Base-by-base conservation (phyloP, 768 basidiomycete genomes). In the Macrolepiota albuminosa region DNA sequence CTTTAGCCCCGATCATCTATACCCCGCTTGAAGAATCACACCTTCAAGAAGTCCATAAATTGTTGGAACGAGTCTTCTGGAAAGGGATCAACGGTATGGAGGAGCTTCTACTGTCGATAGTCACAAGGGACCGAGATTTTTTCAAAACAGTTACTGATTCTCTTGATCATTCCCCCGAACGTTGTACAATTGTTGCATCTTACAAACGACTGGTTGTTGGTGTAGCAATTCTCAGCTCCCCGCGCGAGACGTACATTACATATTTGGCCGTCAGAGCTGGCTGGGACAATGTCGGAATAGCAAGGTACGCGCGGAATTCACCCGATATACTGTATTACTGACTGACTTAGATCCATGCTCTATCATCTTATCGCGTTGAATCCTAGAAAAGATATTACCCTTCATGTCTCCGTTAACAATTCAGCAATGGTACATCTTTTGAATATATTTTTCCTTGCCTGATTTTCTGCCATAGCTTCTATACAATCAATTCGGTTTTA, bases 401-500 rank as follows among this genome's bases (percentile, higher is more conserved):
- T 93, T 29, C 91, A 93, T 65, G 91, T 93, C 18, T 92, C 91
- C 21, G 84, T 83, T 29, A 90, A 89, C 66, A 93, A 83, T 65
- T 83, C 89, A 6, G 91, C 91, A 21, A 88, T 91, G 88, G 88
- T 88, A 65, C 47, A 73, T 67, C 42, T 16, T 34, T 37, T 8
- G 14, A 9, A 26, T 26, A 49, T 24, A 11, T 40, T 51, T 29
- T 40, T 47, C 39, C 51, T 14, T 3, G 34, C 37, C 40, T 34
- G 45, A 47, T 21, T 24, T 57, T 33, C 39, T n/a, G 36, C 6
- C 52, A n/a, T 54, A 91, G 90, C 73, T 92, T 4, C 71, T 93
- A 18, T 93, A 93, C 72, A 93, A 93, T 63, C 86, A 84, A 53
- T 92, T 93, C 65, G 91, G 91, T 31, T 92, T 93, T 79, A 93